phyloP scores from a whole-genome alignment of 768 basidiomycete species.

The Clathrus columnatus region DNA sequence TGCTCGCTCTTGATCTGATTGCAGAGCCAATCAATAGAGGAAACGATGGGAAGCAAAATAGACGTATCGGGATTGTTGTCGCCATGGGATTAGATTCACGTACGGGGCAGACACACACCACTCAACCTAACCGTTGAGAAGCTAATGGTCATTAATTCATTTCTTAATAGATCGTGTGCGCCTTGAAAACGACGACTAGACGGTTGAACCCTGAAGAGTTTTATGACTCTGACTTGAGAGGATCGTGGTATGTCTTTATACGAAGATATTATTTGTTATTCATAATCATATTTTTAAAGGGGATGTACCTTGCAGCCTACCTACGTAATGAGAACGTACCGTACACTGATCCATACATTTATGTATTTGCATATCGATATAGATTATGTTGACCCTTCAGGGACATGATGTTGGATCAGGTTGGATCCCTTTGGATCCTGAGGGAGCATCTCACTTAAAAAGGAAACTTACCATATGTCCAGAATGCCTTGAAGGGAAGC shows the following conservation, averaged over 20 bases:
- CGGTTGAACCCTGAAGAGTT: slow-evolving; percentile 13
- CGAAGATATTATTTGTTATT: slow-evolving; percentile 12
- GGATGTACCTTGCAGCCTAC: not conserved
- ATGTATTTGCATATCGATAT: not conserved
- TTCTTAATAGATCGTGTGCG: slow-evolving; percentile 24
- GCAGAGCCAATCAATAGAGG: not conserved
- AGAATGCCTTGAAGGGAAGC: not conserved
- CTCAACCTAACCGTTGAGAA: not conserved
- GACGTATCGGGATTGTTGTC: not conserved
- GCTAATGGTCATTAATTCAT: slow-evolving; percentile 16
- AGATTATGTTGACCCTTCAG: not conserved
- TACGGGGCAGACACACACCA: not conserved
- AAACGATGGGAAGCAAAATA: not conserved
- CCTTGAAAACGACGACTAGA: slow-evolving; percentile 22
- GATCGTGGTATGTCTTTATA: slow-evolving; percentile 14
- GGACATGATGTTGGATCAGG: not conserved
- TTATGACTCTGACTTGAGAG: slow-evolving; percentile 12
- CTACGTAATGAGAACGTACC: no score
- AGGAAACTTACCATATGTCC: not conserved
- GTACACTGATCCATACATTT: no score
- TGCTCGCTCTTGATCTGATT: not conserved
- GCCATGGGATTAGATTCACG: not conserved
- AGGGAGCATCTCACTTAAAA: not conserved
- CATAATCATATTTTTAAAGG: slow-evolving; percentile 9
- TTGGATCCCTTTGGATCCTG: no score